Base-by-base conservation (phyloP, 2,329 filamentous ascomycete species). In the Zasmidium angulare region DNA sequence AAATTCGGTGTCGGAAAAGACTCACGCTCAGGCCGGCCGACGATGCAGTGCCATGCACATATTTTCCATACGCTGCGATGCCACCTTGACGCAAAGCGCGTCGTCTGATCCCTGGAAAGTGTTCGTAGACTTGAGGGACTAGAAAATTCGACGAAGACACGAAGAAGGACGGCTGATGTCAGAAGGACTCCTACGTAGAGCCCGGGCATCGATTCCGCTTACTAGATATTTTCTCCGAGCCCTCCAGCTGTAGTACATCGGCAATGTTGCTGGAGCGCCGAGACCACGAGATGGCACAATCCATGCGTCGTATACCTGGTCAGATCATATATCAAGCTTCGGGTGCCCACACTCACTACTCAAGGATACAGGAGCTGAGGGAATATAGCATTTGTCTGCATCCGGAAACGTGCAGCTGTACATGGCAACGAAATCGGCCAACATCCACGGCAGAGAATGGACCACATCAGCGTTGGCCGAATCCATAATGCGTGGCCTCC, bases 101-200 rank as follows among this genome's bases (percentile, higher is more conserved):
- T 29, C 26, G 4, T 29, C 26, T 29, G 11, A 11, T 29, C 26
- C 11, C 11, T 29, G 26, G 11, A 4, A 4, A 29, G 26, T 29
- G 26, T 29, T 29, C 26, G 26, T 6, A 29, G 26, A 29, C 26
- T n/a, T n/a, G n/a, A 29, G 26, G 11, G 6, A 56, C 56, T 59
- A 59, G 59, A 62, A 62, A 17, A 59, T 52, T 26, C 52, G 26
- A 54, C 59, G 56, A 62, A 59, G 50, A 58, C 56, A 26, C 56
- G 50, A 53, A 59, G 59, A 62, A 62, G 21, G 7, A n/a, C n/a
- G n/a, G n/a, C n/a, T n/a, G 26, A 29, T 29, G 26, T 6, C 26
- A 29, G 26, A 29, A 29, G 26, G 11, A 6, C 26, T 29, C 11
- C 6, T 4, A 29, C 26, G 26, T 6, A 4, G 26, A 29, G 26